Evolutionary conservation across 1,139 yeast species (phyloP).

Genomic region (Yamadazyma sp.): DNA sequence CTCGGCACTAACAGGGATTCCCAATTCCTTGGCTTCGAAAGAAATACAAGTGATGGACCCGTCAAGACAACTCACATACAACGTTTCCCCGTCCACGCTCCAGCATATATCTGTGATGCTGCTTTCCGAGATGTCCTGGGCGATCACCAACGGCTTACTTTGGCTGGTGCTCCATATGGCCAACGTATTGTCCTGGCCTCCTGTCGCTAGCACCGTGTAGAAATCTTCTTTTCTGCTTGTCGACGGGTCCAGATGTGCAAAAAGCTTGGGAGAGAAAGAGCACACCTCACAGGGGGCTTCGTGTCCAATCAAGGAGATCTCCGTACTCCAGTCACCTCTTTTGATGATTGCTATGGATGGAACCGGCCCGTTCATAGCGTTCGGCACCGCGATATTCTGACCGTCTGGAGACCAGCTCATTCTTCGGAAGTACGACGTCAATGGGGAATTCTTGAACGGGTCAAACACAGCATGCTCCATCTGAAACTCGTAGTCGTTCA

Average conservation of each 20-base stretch:
- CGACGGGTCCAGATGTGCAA: constrained; percentile 28
- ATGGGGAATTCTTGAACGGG: constrained; percentile 87
- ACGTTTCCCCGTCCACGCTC: constrained; percentile 73
- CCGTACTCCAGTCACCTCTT: constrained; percentile 92
- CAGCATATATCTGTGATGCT: constrained; percentile 75
- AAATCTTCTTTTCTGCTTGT: constrained; percentile 22
- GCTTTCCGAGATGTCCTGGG: constrained; percentile 59
- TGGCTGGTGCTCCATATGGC: constrained; percentile 70
- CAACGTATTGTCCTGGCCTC: constrained; percentile 74
- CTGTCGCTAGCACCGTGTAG: constrained; percentile 67
- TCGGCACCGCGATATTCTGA: constrained; percentile 92
- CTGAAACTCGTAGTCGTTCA: constrained; percentile 73
- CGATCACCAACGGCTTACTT: constrained; percentile 63
- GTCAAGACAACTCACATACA: constrained; percentile 79
- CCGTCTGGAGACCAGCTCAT: constrained; percentile 99
- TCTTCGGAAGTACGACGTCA: constrained; percentile 88
- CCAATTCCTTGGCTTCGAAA: constrained; percentile 74
- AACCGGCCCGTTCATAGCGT: constrained; percentile 96
- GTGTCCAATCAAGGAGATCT: constrained; percentile 87
- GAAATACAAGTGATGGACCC: constrained; percentile 74
- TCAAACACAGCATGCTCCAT: constrained; percentile 79
- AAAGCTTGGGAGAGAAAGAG: constrained; percentile 76
- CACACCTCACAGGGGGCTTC: constrained; percentile 97
- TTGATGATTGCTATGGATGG: constrained; percentile 85
- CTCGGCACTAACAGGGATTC: constrained; percentile 68